Base-by-base conservation (phyloP, 148 eudicot genomes). In the Fagopyrum homotropicum region DNA sequence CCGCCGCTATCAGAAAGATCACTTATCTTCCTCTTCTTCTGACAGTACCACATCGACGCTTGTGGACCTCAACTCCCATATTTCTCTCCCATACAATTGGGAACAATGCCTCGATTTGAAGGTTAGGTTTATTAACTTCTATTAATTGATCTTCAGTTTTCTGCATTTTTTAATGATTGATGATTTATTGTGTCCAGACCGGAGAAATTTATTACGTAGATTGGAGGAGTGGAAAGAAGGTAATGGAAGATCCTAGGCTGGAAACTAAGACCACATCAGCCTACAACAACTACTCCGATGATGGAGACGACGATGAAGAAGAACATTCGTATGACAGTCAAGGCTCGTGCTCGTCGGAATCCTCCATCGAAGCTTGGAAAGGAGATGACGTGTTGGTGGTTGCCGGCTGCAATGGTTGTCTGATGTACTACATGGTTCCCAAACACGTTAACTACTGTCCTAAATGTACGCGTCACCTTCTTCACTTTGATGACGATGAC, bases 81-180 rank as follows among this genome's bases (percentile, higher is more conserved):
- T 79, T 75, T 82, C 93, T 6, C 87, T 93, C 47, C 96, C 98
- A 74, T 90, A 81, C 76, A 86, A 87, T 43, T 93, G 98, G 98
- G 96, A 93, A 60, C 98, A 90, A 85, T 93, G 93, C 79, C 98
- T 93, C 80, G 93, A 93, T 90, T 80, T 93, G 43, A 89, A 93
- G 96, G 98, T 90, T 49, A 49, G 50, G 2, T 57, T 48, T 12
- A 7, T 9, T 49, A 2, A 8, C 52, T 8, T 7, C 52, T 14
- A 49, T 49, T 49, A 49, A 49, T 49, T 49, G 12, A 49, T 49
- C 29, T 7, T 19, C 60, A 6, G 30, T 7, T 48, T 2, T 5
- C 50, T 40, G 8, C 15, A 0, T 60, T 26, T 45, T 69, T 69
- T 43, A 19, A 11, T 9, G 14, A 19, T 47, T 69, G 9, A 46